Percentiles rank a stretch among this genome's conserved stretches.
Conservation (phyloP, 2,329 filamentous ascomycete species). For the Penicillium sp. region DNA sequence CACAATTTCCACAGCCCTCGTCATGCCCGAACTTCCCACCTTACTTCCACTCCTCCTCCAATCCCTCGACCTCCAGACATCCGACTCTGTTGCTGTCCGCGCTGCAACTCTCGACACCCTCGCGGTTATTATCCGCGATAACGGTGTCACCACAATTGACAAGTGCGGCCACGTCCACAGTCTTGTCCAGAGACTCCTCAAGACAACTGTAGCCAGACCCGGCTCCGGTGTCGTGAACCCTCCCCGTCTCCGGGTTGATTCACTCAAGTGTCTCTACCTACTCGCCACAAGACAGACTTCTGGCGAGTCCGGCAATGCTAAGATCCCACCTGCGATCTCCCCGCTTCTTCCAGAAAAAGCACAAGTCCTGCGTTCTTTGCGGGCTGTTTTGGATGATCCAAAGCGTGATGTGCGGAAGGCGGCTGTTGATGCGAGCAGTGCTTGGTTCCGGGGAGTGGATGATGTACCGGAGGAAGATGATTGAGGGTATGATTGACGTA, state of each 20-base stretch:
- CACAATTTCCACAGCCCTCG: slow-evolving; percentile 60
- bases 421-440: slow-evolving; percentile 61
- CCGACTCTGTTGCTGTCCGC: slow-evolving; percentile 55
- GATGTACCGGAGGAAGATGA: slow-evolving; percentile 61
- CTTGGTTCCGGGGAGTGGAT: slow-evolving; percentile 59
- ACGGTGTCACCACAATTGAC: slow-evolving; percentile 51
- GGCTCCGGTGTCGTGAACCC: slow-evolving; percentile 20
- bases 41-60: slow-evolving; percentile 64
- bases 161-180: slow-evolving; percentile 58
- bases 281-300: slow-evolving; percentile 33
- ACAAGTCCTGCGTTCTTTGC: slow-evolving; percentile 58
- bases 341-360: slow-evolving; percentile 58
- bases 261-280: slow-evolving; percentile 40
- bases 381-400: slow-evolving; percentile 59
- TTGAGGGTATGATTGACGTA: slow-evolving; percentile 9
- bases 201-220: slow-evolving; percentile 36
- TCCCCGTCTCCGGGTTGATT: slow-evolving; percentile 34
- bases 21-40: slow-evolving; percentile 59
- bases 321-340: slow-evolving; percentile 32
- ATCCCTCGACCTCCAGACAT: slow-evolving; percentile 56
- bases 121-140: slow-evolving; percentile 58
- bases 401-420: slow-evolving; percentile 63
- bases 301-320: slow-evolving; percentile 21
- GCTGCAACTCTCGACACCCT: slow-evolving; percentile 61
- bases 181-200: slow-evolving; percentile 57